phyloP scores from a whole-genome alignment of 805 yeast species.

The Monosporozyma solicola region DNA sequence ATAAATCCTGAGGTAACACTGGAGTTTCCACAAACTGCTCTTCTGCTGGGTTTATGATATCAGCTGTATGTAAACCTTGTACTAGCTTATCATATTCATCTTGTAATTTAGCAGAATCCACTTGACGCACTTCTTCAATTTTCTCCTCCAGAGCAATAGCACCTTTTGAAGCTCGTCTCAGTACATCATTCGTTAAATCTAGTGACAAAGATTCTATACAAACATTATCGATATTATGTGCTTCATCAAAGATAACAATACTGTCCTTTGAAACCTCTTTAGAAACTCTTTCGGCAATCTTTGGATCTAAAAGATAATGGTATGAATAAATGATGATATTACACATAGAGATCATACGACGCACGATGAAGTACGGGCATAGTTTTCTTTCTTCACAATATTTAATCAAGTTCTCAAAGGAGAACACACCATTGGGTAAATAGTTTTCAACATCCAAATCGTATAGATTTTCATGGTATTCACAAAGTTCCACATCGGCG shows the following conservation, averaged over 20 bases:
- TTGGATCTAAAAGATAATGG: constrained; percentile 93
- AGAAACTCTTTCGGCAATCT: constrained; percentile 92
- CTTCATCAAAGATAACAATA: constrained; percentile 94
- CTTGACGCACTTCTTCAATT: constrained; percentile 74
- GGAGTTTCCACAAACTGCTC: constrained; percentile 73
- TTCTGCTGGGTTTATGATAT: constrained; percentile 47
- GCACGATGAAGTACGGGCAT: constrained; percentile 95
- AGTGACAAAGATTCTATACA: constrained; percentile 92
- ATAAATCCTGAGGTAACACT: constrained; percentile 70
- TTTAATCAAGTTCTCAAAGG: constrained; percentile 73
- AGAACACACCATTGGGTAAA: constrained; percentile 88
- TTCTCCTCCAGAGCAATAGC: constrained; percentile 69
- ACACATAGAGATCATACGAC: constrained; percentile 95
- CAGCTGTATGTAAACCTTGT: constrained; percentile 79
- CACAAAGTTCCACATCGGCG: constrained; percentile 57
- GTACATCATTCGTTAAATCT: constrained; percentile 83
- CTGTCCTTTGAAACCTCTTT: constrained; percentile 85
- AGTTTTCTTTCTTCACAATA: constrained; percentile 73
- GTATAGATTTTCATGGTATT: constrained; percentile 83
- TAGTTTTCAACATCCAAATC: constrained; percentile 81
- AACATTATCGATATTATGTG: constrained; percentile 97
- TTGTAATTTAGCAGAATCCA: constrained; percentile 76
- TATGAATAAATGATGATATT: constrained; percentile 92
- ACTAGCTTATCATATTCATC: constrained; percentile 88
- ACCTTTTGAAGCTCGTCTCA: constrained; percentile 81